A percentile compares a stretch with the other conserved stretches of the same genome.
These are phyloP conservation scores for Paramarasmius palmivorus DNA, from an alignment of 1,284 basidiomycete genomes.

Conservation along the genomic window DNA sequence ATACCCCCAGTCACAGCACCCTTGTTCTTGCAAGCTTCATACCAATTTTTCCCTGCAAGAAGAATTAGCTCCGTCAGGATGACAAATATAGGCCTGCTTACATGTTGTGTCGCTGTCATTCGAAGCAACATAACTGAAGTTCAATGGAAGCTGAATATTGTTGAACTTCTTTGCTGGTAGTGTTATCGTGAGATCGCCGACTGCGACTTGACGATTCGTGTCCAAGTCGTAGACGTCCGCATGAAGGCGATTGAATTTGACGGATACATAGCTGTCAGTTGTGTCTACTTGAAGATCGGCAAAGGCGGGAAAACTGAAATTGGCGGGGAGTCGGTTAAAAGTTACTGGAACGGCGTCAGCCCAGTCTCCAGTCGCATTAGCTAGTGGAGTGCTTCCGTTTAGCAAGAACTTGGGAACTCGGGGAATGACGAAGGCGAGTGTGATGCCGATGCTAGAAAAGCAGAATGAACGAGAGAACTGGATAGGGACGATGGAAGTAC, in stretches of 20 bases:
- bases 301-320: conserved; percentile 81
- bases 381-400: conserved; percentile 57
- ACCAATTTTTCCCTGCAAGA: conserved; percentile 71
- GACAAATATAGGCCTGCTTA: conserved; percentile 34
- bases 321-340: conserved; percentile 76
- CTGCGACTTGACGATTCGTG: conserved; percentile 62
- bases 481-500: conserved; percentile 31
- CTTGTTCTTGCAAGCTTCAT: conserved; percentile 74
- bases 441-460: conserved; percentile 56
- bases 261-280: conserved; percentile 67
- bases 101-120: conserved; percentile 84
- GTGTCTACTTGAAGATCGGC: conserved; percentile 78
- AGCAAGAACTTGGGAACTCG: conserved; percentile 74
- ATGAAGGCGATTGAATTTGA: conserved; percentile 66
- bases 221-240: conserved; percentile 68
- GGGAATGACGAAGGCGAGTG: conserved; percentile 77
- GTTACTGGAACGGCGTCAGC: conserved; percentile 51
- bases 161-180: conserved; percentile 66
- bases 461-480: conserved; percentile 7
- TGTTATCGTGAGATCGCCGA: conserved; percentile 57
- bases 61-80: not conserved
- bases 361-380: conserved; percentile 56
- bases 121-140: conserved; percentile 79
- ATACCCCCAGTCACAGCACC: conserved; percentile 47
- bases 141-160: conserved; percentile 69